Base-by-base conservation (phyloP, 257 asterid species). In the Fraxinus anomala region DNA sequence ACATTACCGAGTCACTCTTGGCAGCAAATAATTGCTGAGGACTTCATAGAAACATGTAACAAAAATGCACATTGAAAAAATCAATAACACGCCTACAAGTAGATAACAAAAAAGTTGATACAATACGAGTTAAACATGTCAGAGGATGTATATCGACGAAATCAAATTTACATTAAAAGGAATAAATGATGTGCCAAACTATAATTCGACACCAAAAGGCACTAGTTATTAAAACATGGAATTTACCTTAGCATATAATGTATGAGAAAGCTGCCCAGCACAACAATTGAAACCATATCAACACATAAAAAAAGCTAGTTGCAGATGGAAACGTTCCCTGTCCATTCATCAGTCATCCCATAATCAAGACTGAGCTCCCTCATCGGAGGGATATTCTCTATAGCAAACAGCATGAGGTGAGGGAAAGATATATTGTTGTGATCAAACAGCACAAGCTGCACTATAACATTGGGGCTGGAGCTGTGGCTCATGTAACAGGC, bases 401-500 rank as follows among this genome's bases (percentile, higher is more conserved):
- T 80, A 5, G 99, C 95, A 83, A 94, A 92, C 59, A 94, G 82
- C 97, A 94, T 94, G 26, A 92, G 84, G 78, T 80, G 97, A 10
- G 97, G 99, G 67, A 92, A 94, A 40, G 89, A 88, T 21, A 89
- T 73, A 69, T 82, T 88, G 71, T 87, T 89, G 82, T 94, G 98
- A 85, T 92, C 97, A 76, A 77, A 87, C 78, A 94, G 80, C 42
- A 94, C 98, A 14, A 83, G 90, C 86, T 94, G 98, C 88, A 94
- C 97, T 44, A 94, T 51, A 4, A 87, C 90, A 75, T 94, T 94
- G 2, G 98, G 96, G 40, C 87, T 80, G 26, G 91, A 81, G 79
- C 95, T 90, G 83, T 92, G 97, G 89, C 98, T 92, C 81, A 94
- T 79, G 74, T 92, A 94, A 84, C 98, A 92, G 44, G 98, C 97